Base-by-base conservation (phyloP, 1,284 basidiomycete species). In the Afroboletus lepidellus region DNA sequence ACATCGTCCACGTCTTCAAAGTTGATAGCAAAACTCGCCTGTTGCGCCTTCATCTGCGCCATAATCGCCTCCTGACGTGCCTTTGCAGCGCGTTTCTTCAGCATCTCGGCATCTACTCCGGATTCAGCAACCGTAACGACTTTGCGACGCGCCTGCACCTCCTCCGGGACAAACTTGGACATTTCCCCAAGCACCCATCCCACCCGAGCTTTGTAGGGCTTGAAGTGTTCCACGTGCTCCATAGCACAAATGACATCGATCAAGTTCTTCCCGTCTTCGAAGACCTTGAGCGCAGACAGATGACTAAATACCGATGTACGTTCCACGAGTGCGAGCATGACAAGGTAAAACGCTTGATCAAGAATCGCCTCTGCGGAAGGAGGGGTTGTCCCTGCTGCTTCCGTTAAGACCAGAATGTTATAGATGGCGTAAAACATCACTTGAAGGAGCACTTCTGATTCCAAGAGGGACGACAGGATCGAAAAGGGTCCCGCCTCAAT, bases 11-110 rank as follows among this genome's bases (percentile, higher is more conserved):
- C 71, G 16, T 85, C 84, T 18, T 86, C 87, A 55, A 86, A 88
- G 55, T 90, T 91, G 57, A 85, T 77, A 1, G 85, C 83, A 64
- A 97, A 95, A 56, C 82, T 87, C 27, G 85, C 86, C 64, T 97
- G 94, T 64, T 94, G 91, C 25, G 86, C 86, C 60, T 92, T 93
- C 82, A 97, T 97, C 71, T 94, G 85, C 59, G 85, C 83, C 90
- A 98, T 91, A 62, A 98, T 90, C 0, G 90, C 88, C 54, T 87
- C 88, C 67, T 97, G 90, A 29, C 94, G 77, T 8, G 85, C 89
- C 63, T 91, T 90, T 6, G 91, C 92, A 5, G 91, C 90, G 21
- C 77, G 77, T 64, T 90, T 90, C 74, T 86, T 90, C 32, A 80
- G 79, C 51, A 84, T 84, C 54, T 84, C 83, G 1, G 80, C 69